Evolutionary conservation across 2,329 filamentous ascomycete genomes (phyloP).

Genomic region (Ascocoryne sarcoides): DNA sequence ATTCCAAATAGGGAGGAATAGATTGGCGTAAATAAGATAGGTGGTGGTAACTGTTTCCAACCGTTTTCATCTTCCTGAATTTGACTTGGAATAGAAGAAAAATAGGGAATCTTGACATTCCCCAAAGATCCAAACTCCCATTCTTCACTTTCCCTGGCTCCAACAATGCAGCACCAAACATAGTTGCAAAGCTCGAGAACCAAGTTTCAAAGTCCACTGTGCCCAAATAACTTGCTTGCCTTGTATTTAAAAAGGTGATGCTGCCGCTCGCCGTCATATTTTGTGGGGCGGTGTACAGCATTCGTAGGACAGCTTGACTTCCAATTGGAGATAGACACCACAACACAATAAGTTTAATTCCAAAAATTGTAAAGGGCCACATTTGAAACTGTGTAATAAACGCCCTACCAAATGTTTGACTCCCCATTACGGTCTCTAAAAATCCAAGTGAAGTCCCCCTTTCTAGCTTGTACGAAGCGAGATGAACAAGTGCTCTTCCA

Average conservation of each 20-base stretch:
- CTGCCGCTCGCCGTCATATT: neutral
- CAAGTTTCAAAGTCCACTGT: constrained; percentile 8
- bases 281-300: constrained; percentile 6
- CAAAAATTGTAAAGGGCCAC: constrained; percentile 5
- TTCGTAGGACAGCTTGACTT: constrained; percentile 12
- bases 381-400: constrained; percentile 12
- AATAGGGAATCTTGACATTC: constrained; percentile 18
- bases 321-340: constrained; percentile 15
- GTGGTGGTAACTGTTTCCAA: constrained; percentile 10
- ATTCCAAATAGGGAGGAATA: constrained; percentile 20
- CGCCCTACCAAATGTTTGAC: constrained; percentile 11
- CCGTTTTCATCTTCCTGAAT: constrained; percentile 11
- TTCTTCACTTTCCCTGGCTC: constrained; percentile 12
- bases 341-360: constrained; percentile 8
- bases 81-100: constrained; percentile 10
- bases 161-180: constrained; percentile 14
- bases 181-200: constrained; percentile 15
- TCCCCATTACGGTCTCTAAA: constrained; percentile 15
- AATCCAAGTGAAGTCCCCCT: constrained; percentile 9
- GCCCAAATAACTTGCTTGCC: constrained; percentile 14
- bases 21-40: constrained; percentile 1
- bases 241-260: constrained; percentile 10
- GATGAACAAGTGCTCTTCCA: constrained; percentile 12
- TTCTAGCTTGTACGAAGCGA: constrained; percentile 13
- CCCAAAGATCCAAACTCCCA: constrained; percentile 13